Percentiles rank a stretch among this genome's conserved stretches.
Evolutionary conservation across 371 early-diverging fungal genomes (phyloP).

Genomic region (Mucor velutinosus): DNA sequence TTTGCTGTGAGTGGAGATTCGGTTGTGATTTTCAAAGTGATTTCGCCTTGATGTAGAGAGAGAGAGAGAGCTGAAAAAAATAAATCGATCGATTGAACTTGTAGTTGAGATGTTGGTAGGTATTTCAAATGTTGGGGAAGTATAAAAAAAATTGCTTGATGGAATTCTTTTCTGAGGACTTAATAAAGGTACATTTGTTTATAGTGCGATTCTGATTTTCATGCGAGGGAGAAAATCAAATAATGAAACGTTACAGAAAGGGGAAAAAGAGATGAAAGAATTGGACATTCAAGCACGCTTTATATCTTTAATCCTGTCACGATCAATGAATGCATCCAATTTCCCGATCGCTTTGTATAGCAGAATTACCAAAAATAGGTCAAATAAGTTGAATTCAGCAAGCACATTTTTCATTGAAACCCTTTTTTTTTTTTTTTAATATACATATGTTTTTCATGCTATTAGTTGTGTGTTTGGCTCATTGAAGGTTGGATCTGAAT

Average conservation of each 20-base stretch:
- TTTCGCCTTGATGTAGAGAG: background rate
- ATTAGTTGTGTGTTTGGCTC: background rate
- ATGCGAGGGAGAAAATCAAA: conserved; percentile 10
- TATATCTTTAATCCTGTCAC: conserved; percentile 3
- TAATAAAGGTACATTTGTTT: background rate
- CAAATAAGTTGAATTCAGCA: background rate
- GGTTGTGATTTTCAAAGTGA: background rate
- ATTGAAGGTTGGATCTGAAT: background rate
- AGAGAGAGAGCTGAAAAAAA: background rate
- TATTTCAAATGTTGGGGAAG: background rate
- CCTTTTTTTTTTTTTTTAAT: background rate
- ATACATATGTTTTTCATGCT: background rate
- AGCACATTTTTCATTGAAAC: background rate
- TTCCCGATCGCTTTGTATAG: conserved; percentile 9
- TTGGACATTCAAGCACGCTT: background rate
- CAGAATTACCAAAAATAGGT: conserved; percentile 6
- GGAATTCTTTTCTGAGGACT: background rate
- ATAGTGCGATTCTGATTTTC: background rate
- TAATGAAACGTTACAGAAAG: conserved; percentile 15
- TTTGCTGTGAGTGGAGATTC: background rate
- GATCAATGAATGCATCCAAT: conserved; percentile 8
- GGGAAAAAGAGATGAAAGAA: conserved; percentile 11
- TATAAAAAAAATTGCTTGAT: background rate
- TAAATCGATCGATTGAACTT: background rate
- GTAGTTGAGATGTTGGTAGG: background rate